Base-by-base conservation (phyloP, 768 basidiomycete genomes). In the Phaffia australis region DNA sequence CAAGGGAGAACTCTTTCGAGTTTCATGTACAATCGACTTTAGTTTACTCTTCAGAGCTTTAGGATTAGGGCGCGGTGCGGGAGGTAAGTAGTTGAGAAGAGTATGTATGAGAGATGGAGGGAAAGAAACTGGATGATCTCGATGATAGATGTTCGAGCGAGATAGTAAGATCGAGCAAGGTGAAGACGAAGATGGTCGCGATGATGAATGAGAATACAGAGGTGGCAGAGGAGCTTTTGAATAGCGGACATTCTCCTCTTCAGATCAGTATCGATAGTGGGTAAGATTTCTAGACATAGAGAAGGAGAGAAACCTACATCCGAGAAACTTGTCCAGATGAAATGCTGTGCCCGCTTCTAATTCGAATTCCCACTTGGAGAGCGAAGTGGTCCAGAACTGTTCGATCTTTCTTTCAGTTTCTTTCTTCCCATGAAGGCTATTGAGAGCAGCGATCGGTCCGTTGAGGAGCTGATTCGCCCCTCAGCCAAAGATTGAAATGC, bases 111-210 rank as follows among this genome's bases (percentile, higher is more conserved):
- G 55, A 21, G 55, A 21, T 5, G 63, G 54, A 3, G 63, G 63
- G 54, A 64, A 64, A 9, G 30, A 64, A 23, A 16, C n/a, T 2
- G 63, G 23, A 35, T 32, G 48, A 11, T 35, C 46, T 35, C 46
- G 25, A 30, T 42, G 52, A 27, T 52, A 50, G 35, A 35, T 42
- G 3, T 25, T 19, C 15, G 21, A 42, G 2, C 62, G 18, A 25
- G 62, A 54, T n/a, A 63, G 51, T 30, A 63, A 54, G 52, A 54
- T 63, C 0, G 62, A 42, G 35, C 35, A 63, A 5, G 62, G 50
- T 18, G 29, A 52, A 21, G 62, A n/a, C n/a, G n/a, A 54, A 11
- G 52, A 63, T 21, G 29, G 42, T 15, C 23, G 42, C 23, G 50
- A 25, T 7, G 30, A 9, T 2, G 50, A 54, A 8, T 46, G 51